Evolutionary conservation across 2,329 filamentous ascomycete genomes (phyloP), one percentile per base, ranked within the genome.

Genomic region (Ambrosiella beaveri): DNA sequence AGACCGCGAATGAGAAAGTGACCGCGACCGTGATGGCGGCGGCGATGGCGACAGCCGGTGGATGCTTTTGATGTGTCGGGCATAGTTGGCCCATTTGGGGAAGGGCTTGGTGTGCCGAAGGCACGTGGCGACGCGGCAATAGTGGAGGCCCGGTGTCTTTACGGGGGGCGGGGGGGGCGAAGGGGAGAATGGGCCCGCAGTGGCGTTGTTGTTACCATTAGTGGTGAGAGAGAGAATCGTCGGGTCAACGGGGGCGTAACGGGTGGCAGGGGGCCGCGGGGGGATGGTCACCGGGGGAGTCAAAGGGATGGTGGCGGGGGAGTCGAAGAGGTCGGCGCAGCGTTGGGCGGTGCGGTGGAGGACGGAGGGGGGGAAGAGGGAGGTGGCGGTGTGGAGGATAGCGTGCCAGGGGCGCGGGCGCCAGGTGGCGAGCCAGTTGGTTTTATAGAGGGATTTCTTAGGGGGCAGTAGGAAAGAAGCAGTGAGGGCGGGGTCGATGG

Each of bases 321-420:
- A 79, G 0, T 76, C 78, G 64, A 96, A 95, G 0, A 95, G 71
- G 51, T 78, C 73, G 1, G 85, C 80, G 65, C 90, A 97, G 54
- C 91, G 78, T 65, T 82, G 75, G 1, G 85, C 78, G 0, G 88
- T 79, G 37, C 86, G 79, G 56, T 81, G 77, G 11, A 96, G 70
- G 0, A 82, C 84, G 0, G 72, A 68, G 0, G 74, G 68, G 1
- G 85, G 73, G 69, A 89, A 90, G 0, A 86, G 88, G 54, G 94
- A 71, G 0, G 86, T 78, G 2, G 91, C 91, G 0, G 88, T 75
- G 0, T 86, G 86, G 36, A 96, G 71, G 1, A 96, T 78, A 63
- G 95, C 87, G 63, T 82, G 85, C 91, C 91, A 97, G 70, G 94
- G 86, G 19, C 86, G 78, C 11, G 81, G 71, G 12, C 68, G 74